phyloP scores from a whole-genome alignment of 345 rosid species.

The Brassica juncea region DNA sequence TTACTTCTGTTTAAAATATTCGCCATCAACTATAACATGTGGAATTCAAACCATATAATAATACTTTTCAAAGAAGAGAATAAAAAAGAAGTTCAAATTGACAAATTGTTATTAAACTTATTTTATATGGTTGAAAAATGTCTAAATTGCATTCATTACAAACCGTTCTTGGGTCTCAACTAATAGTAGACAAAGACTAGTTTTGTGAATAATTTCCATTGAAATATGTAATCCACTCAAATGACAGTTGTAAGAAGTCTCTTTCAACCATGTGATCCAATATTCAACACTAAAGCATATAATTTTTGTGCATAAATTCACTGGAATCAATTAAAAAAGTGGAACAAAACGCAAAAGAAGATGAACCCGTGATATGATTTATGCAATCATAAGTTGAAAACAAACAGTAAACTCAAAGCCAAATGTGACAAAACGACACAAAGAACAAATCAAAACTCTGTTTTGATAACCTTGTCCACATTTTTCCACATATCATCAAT shows the following conservation, averaged over 20 bases:
- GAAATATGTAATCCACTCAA: background rate
- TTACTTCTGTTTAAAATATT: slow-evolving; percentile 9
- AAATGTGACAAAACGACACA: slow-evolving; percentile 36
- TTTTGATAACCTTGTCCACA: slow-evolving; percentile 36
- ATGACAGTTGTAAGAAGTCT: slow-evolving; percentile 13
- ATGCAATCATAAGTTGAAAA: slow-evolving; percentile 31
- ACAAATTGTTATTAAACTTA: background rate
- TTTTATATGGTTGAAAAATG: background rate
- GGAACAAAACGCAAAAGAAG: slow-evolving; percentile 19
- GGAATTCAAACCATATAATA: background rate
- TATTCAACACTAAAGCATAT: slow-evolving; percentile 16
- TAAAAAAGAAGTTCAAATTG: background rate
- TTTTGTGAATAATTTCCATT: background rate
- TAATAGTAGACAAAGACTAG: background rate
- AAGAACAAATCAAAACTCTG: slow-evolving; percentile 22
- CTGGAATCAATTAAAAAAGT: background rate
- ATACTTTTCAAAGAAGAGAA: background rate
- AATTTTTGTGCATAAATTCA: background rate
- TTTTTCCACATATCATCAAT: slow-evolving; percentile 17
- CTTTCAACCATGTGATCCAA: slow-evolving; percentile 20
- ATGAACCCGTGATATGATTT: slow-evolving; percentile 36
- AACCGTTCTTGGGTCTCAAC: background rate
- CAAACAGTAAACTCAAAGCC: slow-evolving; percentile 26
- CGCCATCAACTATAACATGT: background rate
- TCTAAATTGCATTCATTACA: slow-evolving; percentile 3